phyloP scores from a whole-genome alignment of 495 filamentous ascomycete species.

The Opeltia flavorubescens region DNA sequence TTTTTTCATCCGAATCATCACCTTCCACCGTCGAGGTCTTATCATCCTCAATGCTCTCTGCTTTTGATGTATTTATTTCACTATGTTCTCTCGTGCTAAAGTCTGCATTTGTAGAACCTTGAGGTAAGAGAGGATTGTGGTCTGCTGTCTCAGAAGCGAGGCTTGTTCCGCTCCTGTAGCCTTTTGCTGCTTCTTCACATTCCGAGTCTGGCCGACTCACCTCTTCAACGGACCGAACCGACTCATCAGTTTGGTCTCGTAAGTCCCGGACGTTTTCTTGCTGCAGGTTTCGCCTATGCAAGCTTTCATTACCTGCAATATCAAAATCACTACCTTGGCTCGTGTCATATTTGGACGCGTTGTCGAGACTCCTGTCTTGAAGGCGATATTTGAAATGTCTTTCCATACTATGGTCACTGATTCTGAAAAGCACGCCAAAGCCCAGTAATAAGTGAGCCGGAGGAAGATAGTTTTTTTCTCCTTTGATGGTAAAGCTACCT shows the following conservation, averaged over 20 bases:
- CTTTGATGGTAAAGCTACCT: slow-evolving; percentile 66
- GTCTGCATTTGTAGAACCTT: not conserved
- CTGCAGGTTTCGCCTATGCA: too few relatives aligned
- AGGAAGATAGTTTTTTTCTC: slow-evolving; percentile 80
- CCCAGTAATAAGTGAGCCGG: slow-evolving; percentile 80
- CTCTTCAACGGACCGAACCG: too few relatives aligned
- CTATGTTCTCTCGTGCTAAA: not conserved
- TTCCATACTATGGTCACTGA: slow-evolving; percentile 76
- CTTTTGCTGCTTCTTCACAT: slow-evolving; percentile 17
- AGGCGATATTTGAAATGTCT: slow-evolving; percentile 64
- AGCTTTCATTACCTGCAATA: slow-evolving; percentile 14
- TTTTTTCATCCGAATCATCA: slow-evolving; percentile 6
- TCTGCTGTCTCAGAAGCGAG: not conserved
- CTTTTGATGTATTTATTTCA: slow-evolving; percentile 4
- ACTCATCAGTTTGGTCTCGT: too few relatives aligned
- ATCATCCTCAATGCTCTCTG: slow-evolving; percentile 11
- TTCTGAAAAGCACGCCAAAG: slow-evolving; percentile 71
- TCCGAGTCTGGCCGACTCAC: too few relatives aligned
- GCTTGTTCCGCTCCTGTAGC: slow-evolving; percentile 19
- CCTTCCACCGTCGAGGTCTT: slow-evolving; percentile 11
- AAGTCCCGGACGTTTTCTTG: too few relatives aligned
- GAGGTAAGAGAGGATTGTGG: not conserved
- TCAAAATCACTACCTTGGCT: slow-evolving; percentile 14
- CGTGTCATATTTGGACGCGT: slow-evolving; percentile 15
- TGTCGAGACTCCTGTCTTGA: slow-evolving; percentile 24